Evolutionary conservation across 1,284 basidiomycete species (phyloP).

Genomic region (Cutaneotrichosporon sp.): DNA sequence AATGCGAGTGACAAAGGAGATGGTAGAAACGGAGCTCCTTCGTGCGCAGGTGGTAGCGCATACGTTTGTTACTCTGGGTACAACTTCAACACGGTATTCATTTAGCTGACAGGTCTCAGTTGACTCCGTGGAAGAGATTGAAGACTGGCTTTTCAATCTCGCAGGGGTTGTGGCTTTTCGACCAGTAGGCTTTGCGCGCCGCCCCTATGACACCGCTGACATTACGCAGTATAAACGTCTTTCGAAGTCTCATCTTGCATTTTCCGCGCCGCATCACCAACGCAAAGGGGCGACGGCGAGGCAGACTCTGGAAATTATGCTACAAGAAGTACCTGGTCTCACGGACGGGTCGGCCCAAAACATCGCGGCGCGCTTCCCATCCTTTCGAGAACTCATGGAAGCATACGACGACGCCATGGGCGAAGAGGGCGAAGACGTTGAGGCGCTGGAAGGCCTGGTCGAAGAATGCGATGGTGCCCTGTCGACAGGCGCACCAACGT

Average conservation of each 20-base stretch:
- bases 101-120: conserved; percentile 23
- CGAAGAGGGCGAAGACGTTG: conserved; percentile 15
- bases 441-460: conserved; percentile 28
- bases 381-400: conserved; percentile 39
- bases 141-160: conserved; percentile 46
- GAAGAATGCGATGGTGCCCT: conserved; percentile 34
- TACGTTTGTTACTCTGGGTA: conserved; percentile 42
- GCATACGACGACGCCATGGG: conserved; percentile 39
- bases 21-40: conserved; percentile 39
- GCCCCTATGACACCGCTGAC: not conserved
- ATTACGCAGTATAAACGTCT: conserved; percentile 37
- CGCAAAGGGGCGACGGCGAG: conserved; percentile 20
- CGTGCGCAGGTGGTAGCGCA: conserved; percentile 37
- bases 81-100: not conserved
- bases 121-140: conserved; percentile 44
- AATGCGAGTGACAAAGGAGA: conserved; percentile 30
- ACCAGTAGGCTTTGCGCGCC: conserved; percentile 34
- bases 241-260: conserved; percentile 45
- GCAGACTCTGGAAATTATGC: conserved; percentile 42
- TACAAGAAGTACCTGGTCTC: conserved; percentile 45
- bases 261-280: conserved; percentile 33
- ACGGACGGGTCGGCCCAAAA: conserved; percentile 39
- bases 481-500: conserved; percentile 31
- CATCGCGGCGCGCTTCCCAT: conserved; percentile 30
- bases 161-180: conserved; percentile 44